These are phyloP conservation scores for Stramenopiles sp. DNA, from an alignment of 352 stramenopile genomes.

Conservation along the genomic window DNA sequence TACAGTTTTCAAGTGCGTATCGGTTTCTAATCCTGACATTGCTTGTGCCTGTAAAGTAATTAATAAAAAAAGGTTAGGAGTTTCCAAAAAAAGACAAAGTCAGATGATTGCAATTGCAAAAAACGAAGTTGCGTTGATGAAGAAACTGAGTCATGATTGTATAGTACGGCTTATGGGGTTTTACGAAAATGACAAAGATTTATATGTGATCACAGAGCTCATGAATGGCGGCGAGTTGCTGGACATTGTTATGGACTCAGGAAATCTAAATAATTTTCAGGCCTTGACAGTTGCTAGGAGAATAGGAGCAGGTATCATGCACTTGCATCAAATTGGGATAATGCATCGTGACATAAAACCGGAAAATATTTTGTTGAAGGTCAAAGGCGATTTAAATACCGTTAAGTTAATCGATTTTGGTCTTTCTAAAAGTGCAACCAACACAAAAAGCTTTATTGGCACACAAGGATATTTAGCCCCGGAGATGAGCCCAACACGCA, in stretches of 20 bases:
- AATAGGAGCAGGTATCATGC: neutral
- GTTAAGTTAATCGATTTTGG: constrained; percentile 99
- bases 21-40: neutral
- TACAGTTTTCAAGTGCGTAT: neutral
- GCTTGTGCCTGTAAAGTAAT: neutral
- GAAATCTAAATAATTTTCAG: neutral
- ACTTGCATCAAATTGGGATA: constrained; percentile 53
- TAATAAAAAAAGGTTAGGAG: neutral
- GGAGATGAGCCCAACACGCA: constrained; percentile 83
- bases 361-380: constrained; percentile 59
- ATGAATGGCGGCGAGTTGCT: constrained; percentile 63
- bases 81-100: neutral
- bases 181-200: neutral
- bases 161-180: neutral
- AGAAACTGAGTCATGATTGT: neutral
- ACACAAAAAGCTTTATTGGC: constrained; percentile 46
- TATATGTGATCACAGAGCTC: constrained; percentile 44
- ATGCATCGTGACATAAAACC: constrained; percentile 68
- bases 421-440: constrained; percentile 62
- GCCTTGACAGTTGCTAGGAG: neutral
- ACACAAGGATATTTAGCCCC: constrained; percentile 87
- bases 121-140: neutral
- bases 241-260: constrained; percentile 54
- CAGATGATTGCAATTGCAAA: neutral
- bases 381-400: constrained; percentile 42